Base-by-base conservation (phyloP, 345 rosid species). In the Firmiana major region DNA sequence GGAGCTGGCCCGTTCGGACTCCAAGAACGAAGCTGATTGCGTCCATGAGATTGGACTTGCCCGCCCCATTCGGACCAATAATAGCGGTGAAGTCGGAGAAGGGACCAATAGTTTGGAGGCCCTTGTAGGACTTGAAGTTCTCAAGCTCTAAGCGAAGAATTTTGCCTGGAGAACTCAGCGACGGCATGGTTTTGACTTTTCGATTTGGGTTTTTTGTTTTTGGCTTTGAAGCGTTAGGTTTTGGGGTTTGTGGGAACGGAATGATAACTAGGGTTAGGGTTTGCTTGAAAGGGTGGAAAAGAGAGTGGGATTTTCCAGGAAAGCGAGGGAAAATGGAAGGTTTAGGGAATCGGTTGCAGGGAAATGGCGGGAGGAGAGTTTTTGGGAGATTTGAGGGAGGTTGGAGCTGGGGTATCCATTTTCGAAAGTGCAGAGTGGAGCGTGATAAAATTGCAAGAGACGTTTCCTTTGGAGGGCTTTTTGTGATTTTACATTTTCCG, bases 21-120 rank as follows among this genome's bases (percentile, higher is more conserved):
- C 99, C 99, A 12, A 96, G 94, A 21, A 96, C 98, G 83, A 96
- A 96, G 85, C 99, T 96, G 48, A 96, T 96, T 3, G 99, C 99
- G 80, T 96, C 99, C 99, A 96, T 96, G 55, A 96, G 89, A 82
- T 96, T 96, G 28, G 98, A 96, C 81, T 96, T 96, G 17, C 99
- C 99, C 5, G 99, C 88, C 6, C 99, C 99, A 83, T 96, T 96
- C 38, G 99, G 99, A 43, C 99, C 99, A 49, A 96, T 93, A 5
- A 96, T 93, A 34, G 99, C 99, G 0, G 99, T 96, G 88, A 96
- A 96, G 84, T 96, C 97, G 74, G 83, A 89, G 91, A 96, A 96
- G 0, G 99, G 99, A 17, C 99, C 99, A 34, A 96, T 92, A 9
- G 79, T 55, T 71, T 96, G 98, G 59, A 75, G 79, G 22, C 99